Evolutionary conservation across 2,329 filamentous ascomycete species (phyloP).

Genomic region (Lasiodiplodia sp.): DNA sequence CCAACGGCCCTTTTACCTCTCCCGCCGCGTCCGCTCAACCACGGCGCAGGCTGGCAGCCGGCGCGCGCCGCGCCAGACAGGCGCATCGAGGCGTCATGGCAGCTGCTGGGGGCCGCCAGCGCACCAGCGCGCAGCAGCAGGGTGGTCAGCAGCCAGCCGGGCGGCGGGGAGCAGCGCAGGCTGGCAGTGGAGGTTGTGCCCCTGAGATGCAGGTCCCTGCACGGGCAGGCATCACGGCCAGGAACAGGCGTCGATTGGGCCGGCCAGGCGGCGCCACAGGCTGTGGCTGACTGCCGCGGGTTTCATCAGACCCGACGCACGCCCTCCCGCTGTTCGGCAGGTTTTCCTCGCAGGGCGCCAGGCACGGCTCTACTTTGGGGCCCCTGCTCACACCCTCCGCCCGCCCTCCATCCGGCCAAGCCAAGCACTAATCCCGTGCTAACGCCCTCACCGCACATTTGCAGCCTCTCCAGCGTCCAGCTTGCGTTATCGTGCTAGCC

Average conservation of each 20-base stretch:
- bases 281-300: conserved; percentile 13
- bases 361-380: background rate
- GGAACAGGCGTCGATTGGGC: conserved; percentile 20
- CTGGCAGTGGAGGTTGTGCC: conserved; percentile 2
- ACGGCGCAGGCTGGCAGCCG: background rate
- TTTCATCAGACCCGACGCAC: conserved; percentile 16
- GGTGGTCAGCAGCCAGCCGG: conserved; percentile 5
- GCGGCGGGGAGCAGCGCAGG: background rate
- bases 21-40: background rate
- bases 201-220: conserved; percentile 25
- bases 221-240: conserved; percentile 8
- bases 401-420: conserved; percentile 16
- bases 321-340: conserved; percentile 15
- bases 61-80: background rate
- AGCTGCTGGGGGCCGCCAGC: conserved; percentile 5
- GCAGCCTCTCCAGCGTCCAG: conserved; percentile 15
- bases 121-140: background rate
- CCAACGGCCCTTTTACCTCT: background rate
- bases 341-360: conserved; percentile 10
- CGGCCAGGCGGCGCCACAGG: conserved; percentile 6
- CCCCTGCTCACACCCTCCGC: conserved; percentile 18
- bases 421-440: conserved; percentile 26
- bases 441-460: conserved; percentile 26
- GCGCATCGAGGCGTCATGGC: background rate
- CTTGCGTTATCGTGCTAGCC: conserved; percentile 30